Conservation (phyloP, 192 early-diverging fungal genomes). For the Coemansia sp. region DNA sequence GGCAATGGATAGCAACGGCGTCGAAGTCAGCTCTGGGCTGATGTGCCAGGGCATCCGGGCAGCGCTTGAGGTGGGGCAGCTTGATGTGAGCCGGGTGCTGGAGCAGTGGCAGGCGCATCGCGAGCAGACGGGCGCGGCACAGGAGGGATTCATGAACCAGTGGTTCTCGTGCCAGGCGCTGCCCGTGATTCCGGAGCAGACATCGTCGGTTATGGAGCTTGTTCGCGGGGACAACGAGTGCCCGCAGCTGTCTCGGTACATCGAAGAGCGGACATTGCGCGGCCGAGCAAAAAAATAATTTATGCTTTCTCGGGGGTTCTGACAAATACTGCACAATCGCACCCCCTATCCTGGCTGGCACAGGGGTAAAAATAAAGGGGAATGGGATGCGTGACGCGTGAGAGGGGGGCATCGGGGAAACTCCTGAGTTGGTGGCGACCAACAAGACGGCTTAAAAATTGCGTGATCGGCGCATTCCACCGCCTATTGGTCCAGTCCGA, state of each 20-base stretch:
- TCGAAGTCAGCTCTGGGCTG: slow-evolving; percentile 37
- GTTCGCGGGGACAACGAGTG: slow-evolving; percentile 24
- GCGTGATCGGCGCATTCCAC: slow-evolving; percentile 20
- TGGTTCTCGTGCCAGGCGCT: slow-evolving; percentile 27
- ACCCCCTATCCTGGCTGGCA: neutral
- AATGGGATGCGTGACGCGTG: neutral
- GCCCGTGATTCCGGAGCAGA: slow-evolving; percentile 27
- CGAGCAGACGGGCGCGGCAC: slow-evolving; percentile 36
- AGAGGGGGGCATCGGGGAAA: no score
- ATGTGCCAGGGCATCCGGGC: slow-evolving; percentile 41
- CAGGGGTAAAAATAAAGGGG: neutral
- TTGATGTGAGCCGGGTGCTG: slow-evolving; percentile 33
- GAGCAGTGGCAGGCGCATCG: slow-evolving; percentile 54
- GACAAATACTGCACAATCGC: no score
- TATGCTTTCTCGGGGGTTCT: no score
- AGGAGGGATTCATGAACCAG: slow-evolving; percentile 30
- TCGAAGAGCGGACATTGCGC: neutral
- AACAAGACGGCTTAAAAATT: slow-evolving; percentile 8
- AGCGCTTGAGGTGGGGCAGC: slow-evolving; percentile 38
- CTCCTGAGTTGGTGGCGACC: no score
- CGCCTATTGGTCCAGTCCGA: slow-evolving; percentile 4
- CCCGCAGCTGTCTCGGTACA: slow-evolving; percentile 16
- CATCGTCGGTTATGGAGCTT: slow-evolving; percentile 26
- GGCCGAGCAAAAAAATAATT: neutral
- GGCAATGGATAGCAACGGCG: slow-evolving; percentile 37